A percentile compares a stretch with the other conserved stretches of the same genome.
These are phyloP conservation scores for Pseudogymnoascus sp. DNA, from an alignment of 2,329 filamentous ascomycete genomes.

Conservation along the genomic window DNA sequence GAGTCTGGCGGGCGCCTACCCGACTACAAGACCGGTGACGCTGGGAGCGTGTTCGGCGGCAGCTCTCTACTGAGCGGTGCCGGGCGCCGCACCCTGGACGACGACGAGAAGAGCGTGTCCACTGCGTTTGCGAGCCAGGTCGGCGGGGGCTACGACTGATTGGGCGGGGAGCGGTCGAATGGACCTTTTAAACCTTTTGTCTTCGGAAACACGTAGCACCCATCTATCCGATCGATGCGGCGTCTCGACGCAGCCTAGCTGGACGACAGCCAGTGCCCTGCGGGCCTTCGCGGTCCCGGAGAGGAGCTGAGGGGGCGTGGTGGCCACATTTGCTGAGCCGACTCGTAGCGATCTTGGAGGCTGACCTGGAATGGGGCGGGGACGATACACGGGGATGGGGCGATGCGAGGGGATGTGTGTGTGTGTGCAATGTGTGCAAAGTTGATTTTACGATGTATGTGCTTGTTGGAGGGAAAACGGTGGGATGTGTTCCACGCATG, in stretches of 20 bases:
- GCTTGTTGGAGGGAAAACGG: conserved; percentile 7
- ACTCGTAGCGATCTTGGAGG: conserved; percentile 1
- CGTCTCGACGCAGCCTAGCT: conserved; percentile 9
- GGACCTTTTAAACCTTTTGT: conserved; percentile 5
- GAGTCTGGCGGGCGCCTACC: conserved; percentile 68
- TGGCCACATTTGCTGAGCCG: conserved; percentile 8
- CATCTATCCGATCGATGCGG: conserved; percentile 9
- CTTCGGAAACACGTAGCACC: conserved; percentile 10
- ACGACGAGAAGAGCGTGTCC: conserved; percentile 92
- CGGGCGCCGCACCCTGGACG: conserved; percentile 53
- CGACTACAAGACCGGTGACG: conserved; percentile 43
- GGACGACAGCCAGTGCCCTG: conserved; percentile 6
- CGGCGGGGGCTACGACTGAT: conserved; percentile 41
- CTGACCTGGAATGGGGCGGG: conserved; percentile 1
- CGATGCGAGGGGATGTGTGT: not conserved
- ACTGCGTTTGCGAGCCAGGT: conserved; percentile 96
- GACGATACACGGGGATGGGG: not conserved
- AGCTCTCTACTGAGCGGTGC: conserved; percentile 38
- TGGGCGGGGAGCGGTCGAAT: conserved; percentile 11
- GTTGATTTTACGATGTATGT: conserved; percentile 9
- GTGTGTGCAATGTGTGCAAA: conserved; percentile 5
- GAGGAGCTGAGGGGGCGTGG: conserved; percentile 4
- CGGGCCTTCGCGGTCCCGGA: conserved; percentile 3
- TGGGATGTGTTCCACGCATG: not conserved
- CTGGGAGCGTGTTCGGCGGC: conserved; percentile 57